phyloP scores from a whole-genome alignment of 495 filamentous ascomycete genomes.

The Penicillium lagena region DNA sequence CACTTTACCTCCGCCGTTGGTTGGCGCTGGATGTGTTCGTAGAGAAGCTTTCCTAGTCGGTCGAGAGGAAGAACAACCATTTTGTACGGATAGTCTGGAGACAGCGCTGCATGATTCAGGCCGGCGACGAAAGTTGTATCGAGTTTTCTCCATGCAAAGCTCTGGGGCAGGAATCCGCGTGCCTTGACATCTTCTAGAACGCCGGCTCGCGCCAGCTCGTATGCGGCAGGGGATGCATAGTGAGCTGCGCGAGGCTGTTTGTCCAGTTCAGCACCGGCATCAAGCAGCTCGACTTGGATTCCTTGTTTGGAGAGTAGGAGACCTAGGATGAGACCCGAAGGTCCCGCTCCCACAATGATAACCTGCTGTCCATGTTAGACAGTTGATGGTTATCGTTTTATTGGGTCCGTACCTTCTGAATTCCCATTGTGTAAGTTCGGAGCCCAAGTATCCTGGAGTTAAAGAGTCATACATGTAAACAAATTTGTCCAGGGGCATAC shows the following conservation, averaged over 20 bases:
- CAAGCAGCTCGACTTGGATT: slow-evolving; percentile 46
- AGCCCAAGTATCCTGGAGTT: no score
- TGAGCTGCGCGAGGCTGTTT: slow-evolving; percentile 51
- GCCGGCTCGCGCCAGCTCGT: slow-evolving; percentile 49
- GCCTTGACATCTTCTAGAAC: slow-evolving; percentile 46
- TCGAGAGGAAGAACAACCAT: slow-evolving; percentile 45
- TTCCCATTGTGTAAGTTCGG: slow-evolving; percentile 1
- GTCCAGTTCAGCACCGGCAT: slow-evolving; percentile 42
- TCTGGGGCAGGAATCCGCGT: slow-evolving; percentile 42
- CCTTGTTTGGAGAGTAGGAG: slow-evolving; percentile 48
- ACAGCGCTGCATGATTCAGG: slow-evolving; percentile 21
- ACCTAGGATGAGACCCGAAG: slow-evolving; percentile 49
- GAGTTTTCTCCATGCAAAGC: slow-evolving; percentile 45
- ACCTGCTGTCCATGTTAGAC: slow-evolving; percentile 15
- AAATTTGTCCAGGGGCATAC: no score
- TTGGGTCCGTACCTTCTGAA: slow-evolving; percentile 15
- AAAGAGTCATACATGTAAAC: no score
- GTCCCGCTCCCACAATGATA: slow-evolving; percentile 51
- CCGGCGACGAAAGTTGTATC: slow-evolving; percentile 33
- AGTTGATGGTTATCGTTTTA: not conserved
- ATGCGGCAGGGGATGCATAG: slow-evolving; percentile 43
- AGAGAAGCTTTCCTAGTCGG: slow-evolving; percentile 38
- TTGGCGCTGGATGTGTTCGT: slow-evolving; percentile 37
- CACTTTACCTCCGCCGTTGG: slow-evolving; percentile 36
- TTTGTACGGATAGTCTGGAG: slow-evolving; percentile 29